Base-by-base conservation (phyloP, 148 eudicot genomes). In the Amaranthus cruentus region DNA sequence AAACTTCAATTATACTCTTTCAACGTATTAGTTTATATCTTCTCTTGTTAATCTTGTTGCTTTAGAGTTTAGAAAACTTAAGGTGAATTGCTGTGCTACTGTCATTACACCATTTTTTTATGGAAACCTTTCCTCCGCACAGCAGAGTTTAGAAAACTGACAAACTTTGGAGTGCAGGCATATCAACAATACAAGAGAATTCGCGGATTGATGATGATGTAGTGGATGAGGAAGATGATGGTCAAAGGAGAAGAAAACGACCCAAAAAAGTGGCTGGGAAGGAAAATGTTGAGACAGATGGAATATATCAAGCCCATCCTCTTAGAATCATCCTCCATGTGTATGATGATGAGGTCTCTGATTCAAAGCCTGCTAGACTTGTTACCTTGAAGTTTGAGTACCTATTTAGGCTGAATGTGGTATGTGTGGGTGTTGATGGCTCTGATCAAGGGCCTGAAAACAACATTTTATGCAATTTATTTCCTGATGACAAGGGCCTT, bases 151-250 rank as follows among this genome's bases (percentile, higher is more conserved):
- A 28, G 38, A 28, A 8, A 66, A 43, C 68, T 80, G 57, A 79
- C 61, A 47, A 9, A 44, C 61, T 78, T 62, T 63, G 42, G n/a
- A 77, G 75, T 68, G 60, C 83, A 91, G 97, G 87, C n/a, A 56
- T 75, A 55, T 77, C 87, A 80, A 54, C 85, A 70, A 80, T 68
- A 60, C 80, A 79, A 64, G 98, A 91, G 55, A 87, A 65, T 85
- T 80, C 87, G 11, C 90, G 81, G 83, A 63, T 86, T 79, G 97
- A 89, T 62, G 98, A 91, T 84, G 93, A 91, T 76, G 82, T 82
- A 62, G 90, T 85, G 73, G 96, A 95, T 78, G 97, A 91, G 61
- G 98, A 94, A 74, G 97, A 94, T 83, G 97, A 91, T 86, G 93
- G 94, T 62, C 97, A 94, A 77, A 87, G 97, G 75, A 88, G 95